Percentiles rank a stretch among this genome's conserved stretches.
Evolutionary conservation across 352 stramenopile species (phyloP).

Genomic region (Phytophthora kernoviae): DNA sequence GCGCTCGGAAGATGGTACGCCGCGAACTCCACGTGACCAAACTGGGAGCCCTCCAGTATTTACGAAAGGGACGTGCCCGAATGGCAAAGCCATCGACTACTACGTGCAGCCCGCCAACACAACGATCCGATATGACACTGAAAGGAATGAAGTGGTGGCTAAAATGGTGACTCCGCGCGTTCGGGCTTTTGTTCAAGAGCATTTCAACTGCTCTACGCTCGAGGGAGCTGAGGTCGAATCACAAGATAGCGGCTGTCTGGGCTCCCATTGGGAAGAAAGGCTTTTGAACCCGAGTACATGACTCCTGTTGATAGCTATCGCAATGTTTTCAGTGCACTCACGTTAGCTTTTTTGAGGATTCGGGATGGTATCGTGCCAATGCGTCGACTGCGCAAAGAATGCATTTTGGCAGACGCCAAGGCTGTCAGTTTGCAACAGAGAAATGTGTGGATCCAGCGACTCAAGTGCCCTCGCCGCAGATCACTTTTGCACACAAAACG

Average conservation of each 20-base stretch:
- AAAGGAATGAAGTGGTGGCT: slow-evolving; percentile 52
- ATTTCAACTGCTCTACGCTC: slow-evolving; percentile 67
- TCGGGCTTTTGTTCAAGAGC: slow-evolving; percentile 44
- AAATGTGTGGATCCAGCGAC: slow-evolving; percentile 62
- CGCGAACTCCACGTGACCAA: slow-evolving; percentile 53
- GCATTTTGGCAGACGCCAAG: slow-evolving; percentile 59
- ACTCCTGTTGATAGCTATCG: slow-evolving; percentile 64
- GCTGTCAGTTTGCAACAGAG: slow-evolving; percentile 60
- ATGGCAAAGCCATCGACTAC: slow-evolving; percentile 52
- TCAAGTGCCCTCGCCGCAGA: slow-evolving; percentile 36
- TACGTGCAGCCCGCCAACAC: slow-evolving; percentile 35
- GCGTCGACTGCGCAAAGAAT: slow-evolving; percentile 45
- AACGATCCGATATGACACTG: slow-evolving; percentile 57
- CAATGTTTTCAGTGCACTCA: slow-evolving; percentile 66
- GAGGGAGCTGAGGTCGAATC: slow-evolving; percentile 73
- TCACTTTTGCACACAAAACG: slow-evolving; percentile 57
- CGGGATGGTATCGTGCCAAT: slow-evolving; percentile 75
- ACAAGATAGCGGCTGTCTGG: slow-evolving; percentile 72
- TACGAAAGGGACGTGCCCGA: slow-evolving; percentile 45
- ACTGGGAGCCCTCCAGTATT: slow-evolving; percentile 39
- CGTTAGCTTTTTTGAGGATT: slow-evolving; percentile 81
- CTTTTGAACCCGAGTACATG: slow-evolving; percentile 84
- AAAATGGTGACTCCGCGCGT: slow-evolving; percentile 69
- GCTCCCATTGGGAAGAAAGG: slow-evolving; percentile 81
- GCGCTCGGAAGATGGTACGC: slow-evolving; percentile 58